Evolutionary conservation across 192 early-diverging fungal genomes (phyloP).

Genomic region (Backusella tuberculispora): DNA sequence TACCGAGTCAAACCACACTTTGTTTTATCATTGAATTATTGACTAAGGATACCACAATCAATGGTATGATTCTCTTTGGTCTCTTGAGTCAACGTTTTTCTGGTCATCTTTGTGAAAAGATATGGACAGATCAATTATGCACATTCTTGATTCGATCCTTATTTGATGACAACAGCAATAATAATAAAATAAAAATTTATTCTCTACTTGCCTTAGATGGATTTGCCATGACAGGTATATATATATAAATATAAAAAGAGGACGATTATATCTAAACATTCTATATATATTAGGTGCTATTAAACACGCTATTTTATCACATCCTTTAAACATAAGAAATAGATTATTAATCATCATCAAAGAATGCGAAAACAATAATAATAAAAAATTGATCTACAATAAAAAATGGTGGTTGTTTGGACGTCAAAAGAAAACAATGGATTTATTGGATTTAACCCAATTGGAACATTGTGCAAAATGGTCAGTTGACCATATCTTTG

Average conservation of each 20-base stretch:
- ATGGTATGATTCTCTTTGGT: slow-evolving; percentile 23
- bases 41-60: slow-evolving; percentile 26
- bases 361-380: not conserved
- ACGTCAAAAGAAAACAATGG: slow-evolving; percentile 4
- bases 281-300: slow-evolving; percentile 22
- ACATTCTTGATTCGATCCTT: slow-evolving; percentile 48
- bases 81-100: slow-evolving; percentile 29
- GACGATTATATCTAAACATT: not conserved
- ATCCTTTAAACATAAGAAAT: slow-evolving; percentile 20
- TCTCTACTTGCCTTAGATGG: slow-evolving; percentile 55
- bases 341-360: not conserved
- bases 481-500: not conserved
- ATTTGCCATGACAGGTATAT: slow-evolving; percentile 55
- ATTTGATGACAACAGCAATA: slow-evolving; percentile 30
- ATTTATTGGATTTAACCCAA: not conserved
- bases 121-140: slow-evolving; percentile 49
- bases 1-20: slow-evolving; percentile 46
- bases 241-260: slow-evolving; percentile 21
- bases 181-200: slow-evolving; percentile 46
- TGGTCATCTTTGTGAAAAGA: slow-evolving; percentile 46
- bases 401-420: not conserved
- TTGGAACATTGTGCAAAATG: not conserved
- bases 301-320: slow-evolving; percentile 23
- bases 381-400: not conserved
- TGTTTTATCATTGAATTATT: slow-evolving; percentile 48